These are phyloP conservation scores for Fraxinus sp. DNA, from an alignment of 305 asterid genomes.

Conservation along the genomic window DNA sequence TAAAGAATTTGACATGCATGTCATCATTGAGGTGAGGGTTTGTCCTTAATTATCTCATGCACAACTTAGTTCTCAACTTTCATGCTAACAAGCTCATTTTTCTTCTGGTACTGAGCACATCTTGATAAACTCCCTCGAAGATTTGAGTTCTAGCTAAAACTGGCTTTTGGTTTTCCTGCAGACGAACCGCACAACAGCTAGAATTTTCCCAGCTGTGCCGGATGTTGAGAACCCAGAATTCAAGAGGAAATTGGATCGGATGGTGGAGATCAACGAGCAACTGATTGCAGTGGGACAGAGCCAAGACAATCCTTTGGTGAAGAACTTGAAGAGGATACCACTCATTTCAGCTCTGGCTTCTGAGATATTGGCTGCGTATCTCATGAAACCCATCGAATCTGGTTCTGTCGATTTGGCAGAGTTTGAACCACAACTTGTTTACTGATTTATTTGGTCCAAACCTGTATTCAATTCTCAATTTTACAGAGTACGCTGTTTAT, in stretches of 20 bases:
- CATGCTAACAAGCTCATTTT: background rate
- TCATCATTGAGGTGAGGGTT: slow-evolving; percentile 77
- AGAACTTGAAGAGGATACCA: slow-evolving; percentile 87
- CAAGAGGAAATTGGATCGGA: slow-evolving; percentile 86
- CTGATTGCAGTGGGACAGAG: slow-evolving; percentile 65
- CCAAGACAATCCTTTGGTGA: slow-evolving; percentile 63
- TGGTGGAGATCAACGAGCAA: slow-evolving; percentile 76
- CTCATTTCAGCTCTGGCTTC: slow-evolving; percentile 74
- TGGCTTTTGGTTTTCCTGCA: slow-evolving; percentile 28
- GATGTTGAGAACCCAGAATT: slow-evolving; percentile 97
- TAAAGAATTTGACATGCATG: slow-evolving; percentile 94
- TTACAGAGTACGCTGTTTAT: slow-evolving; percentile 20
- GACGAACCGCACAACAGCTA: slow-evolving; percentile 95
- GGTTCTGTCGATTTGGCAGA: slow-evolving; percentile 91
- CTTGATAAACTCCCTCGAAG: background rate
- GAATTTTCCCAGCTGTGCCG: slow-evolving; percentile 93
- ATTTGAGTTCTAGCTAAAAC: background rate
- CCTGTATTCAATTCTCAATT: slow-evolving; percentile 3
- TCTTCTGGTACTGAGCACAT: background rate
- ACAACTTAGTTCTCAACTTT: background rate
- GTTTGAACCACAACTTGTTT: slow-evolving; percentile 74
- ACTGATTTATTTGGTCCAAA: slow-evolving; percentile 29
- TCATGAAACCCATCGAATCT: slow-evolving; percentile 91
- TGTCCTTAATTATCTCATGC: background rate
- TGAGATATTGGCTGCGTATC: slow-evolving; percentile 76